Evolutionary conservation across 495 filamentous ascomycete species (phyloP).

Genomic region (Achaetomiella virescens): DNA sequence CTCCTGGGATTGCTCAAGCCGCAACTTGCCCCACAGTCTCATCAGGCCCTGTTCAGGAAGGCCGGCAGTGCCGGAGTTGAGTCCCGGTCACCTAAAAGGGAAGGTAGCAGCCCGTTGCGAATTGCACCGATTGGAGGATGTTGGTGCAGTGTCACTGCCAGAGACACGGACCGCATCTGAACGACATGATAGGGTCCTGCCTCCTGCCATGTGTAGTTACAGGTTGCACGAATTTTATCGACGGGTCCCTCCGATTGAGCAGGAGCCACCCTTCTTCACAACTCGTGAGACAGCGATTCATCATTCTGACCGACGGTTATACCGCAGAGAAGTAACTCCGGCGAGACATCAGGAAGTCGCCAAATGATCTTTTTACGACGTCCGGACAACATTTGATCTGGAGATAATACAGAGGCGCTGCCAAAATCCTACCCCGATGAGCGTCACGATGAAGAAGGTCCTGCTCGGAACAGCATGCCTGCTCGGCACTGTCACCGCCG

Average conservation of each 20-base stretch:
- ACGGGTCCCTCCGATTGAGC: too few relatives aligned
- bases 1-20: too few relatives aligned
- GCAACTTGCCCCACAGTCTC: background rate
- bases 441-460: slow-evolving; percentile 3
- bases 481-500: background rate
- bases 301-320: background rate
- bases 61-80: background rate
- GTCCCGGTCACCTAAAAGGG: background rate
- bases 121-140: background rate
- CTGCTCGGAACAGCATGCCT: slow-evolving; percentile 8
- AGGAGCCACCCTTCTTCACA: too few relatives aligned
- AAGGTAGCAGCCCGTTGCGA: background rate
- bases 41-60: background rate
- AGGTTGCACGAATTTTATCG: background rate
- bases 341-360: background rate
- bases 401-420: too few relatives aligned
- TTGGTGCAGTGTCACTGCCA: background rate
- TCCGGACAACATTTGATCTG: too few relatives aligned
- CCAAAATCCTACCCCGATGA: too few relatives aligned
- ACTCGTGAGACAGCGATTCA: background rate
- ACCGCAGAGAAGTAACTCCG: background rate
- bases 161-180: background rate
- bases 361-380: too few relatives aligned
- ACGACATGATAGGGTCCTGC: background rate
- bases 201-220: background rate